Base-by-base conservation (phyloP, 2,329 filamentous ascomycete genomes). In the Ceratocystis harringtonii region DNA sequence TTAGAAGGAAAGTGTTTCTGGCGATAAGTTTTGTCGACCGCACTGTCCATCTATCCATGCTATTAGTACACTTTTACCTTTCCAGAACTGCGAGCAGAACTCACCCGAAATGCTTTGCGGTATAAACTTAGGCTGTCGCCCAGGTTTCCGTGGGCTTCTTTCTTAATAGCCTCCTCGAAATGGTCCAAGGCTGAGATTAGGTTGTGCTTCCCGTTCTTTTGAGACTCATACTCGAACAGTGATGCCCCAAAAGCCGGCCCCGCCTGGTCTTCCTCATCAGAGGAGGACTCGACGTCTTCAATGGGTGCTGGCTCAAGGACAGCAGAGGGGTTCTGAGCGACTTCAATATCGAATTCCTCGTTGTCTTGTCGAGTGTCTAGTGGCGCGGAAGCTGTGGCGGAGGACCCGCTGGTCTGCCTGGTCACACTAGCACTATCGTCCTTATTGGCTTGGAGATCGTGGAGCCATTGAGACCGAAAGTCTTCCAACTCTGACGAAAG, bases 81-180 rank as follows among this genome's bases (percentile, higher is more conserved):
- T 1, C 6, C 17, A n/a, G 45, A 5, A 5, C 19, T 57, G 15
- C 30, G 7, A 57, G 10, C 25, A 50, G 36, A 2, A 71, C 80
- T 67, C 76, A 92, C 90, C 73, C 87, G 85, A 74, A 95, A 97
- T 0, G 94, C 94, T 74, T 88, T 91, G 60, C 94, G 84, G 74
- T 99, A 99, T 62, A 95, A 81, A 69, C 83, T 84, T 65, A 99
- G 74, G 72, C 92, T 97, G 69, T 97, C 92, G 4, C 92, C 91
- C 62, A 97, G 79, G 68, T 84, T 94, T 0, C 94, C 94, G 70
- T 88, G 84, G 0, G 81, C 83, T 76, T 99, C 94, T 74, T 86
- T 91, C 75, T 95, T 88, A 65, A 96, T 92, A 2, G 92, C 94
- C 72, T 84, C 84, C 73, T 97, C 94, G 71, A 94, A 97, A 74